A percentile compares a stretch with the other conserved stretches of the same genome.
These are phyloP conservation scores for Penicillium fuscoglaucum DNA, from an alignment of 2,329 filamentous ascomycete species.

Conservation along the genomic window DNA sequence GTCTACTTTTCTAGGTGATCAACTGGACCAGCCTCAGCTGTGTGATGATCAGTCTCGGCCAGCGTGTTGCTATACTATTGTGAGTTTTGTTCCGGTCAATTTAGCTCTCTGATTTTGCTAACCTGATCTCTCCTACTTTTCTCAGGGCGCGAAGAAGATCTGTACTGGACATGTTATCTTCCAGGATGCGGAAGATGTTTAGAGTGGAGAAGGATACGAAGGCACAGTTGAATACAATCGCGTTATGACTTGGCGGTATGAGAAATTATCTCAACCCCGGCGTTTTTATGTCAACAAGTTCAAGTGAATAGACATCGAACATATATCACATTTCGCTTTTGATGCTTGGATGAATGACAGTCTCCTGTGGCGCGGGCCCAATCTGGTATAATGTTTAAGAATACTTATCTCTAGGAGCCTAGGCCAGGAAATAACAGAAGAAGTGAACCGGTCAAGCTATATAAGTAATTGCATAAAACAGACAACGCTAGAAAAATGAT, in stretches of 20 bases:
- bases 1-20: conserved; percentile 15
- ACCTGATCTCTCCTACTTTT: background rate
- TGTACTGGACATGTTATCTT: conserved; percentile 30
- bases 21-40: conserved; percentile 20
- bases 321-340: conserved; percentile 4
- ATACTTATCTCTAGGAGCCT: background rate
- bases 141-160: conserved; percentile 28
- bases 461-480: background rate
- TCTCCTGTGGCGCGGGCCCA: background rate
- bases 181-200: conserved; percentile 22
- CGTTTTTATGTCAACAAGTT: conserved; percentile 18
- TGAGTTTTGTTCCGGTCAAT: conserved; percentile 19
- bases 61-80: conserved; percentile 35
- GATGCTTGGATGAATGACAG: background rate
- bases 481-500: conserved; percentile 1
- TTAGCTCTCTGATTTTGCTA: background rate
- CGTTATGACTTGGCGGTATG: background rate
- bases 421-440: background rate
- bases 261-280: background rate
- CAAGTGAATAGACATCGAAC: conserved; percentile 11
- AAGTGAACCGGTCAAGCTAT: background rate
- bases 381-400: background rate
- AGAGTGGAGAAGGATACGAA: background rate
- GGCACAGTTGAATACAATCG: conserved; percentile 1
- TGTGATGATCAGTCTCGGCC: conserved; percentile 29